Evolutionary conservation across 306 rosid genomes (phyloP), one percentile per base, ranked within the genome.

Genomic region (Lathyrus aphaca): DNA sequence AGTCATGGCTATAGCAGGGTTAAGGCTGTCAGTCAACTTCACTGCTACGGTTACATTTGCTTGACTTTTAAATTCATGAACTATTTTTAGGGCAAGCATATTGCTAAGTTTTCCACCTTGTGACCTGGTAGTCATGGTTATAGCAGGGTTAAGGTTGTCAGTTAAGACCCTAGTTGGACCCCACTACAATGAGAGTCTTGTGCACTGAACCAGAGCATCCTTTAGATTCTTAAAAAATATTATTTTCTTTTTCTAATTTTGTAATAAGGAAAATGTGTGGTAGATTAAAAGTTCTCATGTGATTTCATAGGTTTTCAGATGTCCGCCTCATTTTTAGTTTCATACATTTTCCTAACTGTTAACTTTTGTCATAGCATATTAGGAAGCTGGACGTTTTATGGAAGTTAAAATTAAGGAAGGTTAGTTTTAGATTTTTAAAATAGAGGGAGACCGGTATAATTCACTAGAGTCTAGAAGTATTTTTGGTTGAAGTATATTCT

Each of bases 21-120:
- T 69, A 69, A 29, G 48, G 65, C 23, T 75, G 42, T 4, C 1
- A 76, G 19, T 49, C 42, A 44, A 42, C n/a, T n/a, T n/a, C n/a
- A n/a, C 42, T 59, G 19, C 51, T 44, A 49, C 50, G 66, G 66
- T 71, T 49, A 44, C 71, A 16, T 66, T 71, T 71, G 15, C 30
- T 44, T 32, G 66, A 49, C 59, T 43, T 23, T 23, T 80, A 15
- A 44, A 75, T 53, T 23, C 42, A 16, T 65, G 49, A 66, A 56
- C 27, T 43, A 51, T 0, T 1, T 64, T 38, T 16, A 18, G 56
- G 48, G 42, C 1, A 59, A 66, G 39, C 15, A 14, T 27, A 55
- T 30, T 71, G 68, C 5, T 57, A 39, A 38, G 58, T 30, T 57
- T 27, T 58, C 21, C 69, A 38, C 44, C 57, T 77, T 65, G 45